Evolutionary conservation across 2,329 filamentous ascomycete species (phyloP).

Genomic region (Aspergillus sp.): DNA sequence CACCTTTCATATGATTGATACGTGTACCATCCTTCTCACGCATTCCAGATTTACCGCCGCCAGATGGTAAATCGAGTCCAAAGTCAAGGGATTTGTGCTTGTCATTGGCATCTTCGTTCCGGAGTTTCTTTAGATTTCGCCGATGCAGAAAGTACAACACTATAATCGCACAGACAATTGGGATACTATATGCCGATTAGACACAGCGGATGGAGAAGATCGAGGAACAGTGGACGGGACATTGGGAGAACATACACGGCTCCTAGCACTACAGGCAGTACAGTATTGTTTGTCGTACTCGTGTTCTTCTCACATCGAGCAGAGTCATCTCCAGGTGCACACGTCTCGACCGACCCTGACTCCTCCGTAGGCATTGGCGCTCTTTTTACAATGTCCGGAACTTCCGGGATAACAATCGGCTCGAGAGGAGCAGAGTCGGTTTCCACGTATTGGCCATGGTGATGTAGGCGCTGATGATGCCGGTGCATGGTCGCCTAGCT

Average conservation of each 20-base stretch:
- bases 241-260: slow-evolving; percentile 59
- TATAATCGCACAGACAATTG: slow-evolving; percentile 64
- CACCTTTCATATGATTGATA: slow-evolving; percentile 46
- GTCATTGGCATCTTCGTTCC: slow-evolving; percentile 77
- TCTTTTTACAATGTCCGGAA: slow-evolving; percentile 31
- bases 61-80: slow-evolving; percentile 62
- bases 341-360: slow-evolving; percentile 16
- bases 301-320: slow-evolving; percentile 60
- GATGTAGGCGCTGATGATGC: slow-evolving; percentile 20
- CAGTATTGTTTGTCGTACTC: slow-evolving; percentile 54
- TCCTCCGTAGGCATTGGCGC: slow-evolving; percentile 19
- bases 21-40: slow-evolving; percentile 50
- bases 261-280: slow-evolving; percentile 67
- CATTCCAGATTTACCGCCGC: slow-evolving; percentile 52
- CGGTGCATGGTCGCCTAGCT: slow-evolving; percentile 21
- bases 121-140: slow-evolving; percentile 69
- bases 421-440: slow-evolving; percentile 20
- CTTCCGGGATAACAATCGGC: slow-evolving; percentile 25
- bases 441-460: slow-evolving; percentile 27
- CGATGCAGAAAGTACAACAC: slow-evolving; percentile 77
- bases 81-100: slow-evolving; percentile 92
- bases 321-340: slow-evolving; percentile 25
- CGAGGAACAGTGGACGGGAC: not conserved
- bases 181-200: slow-evolving; percentile 62
- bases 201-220: not conserved